These are phyloP conservation scores for Prunus persica DNA, from an alignment of 306 rosid species.

Conservation along the genomic window Prunus_persica_NCBIv2 NC_034011.1:19097001-19097500, in stretches of 20 bases:
- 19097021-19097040: neutral
- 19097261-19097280: neutral
- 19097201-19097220: neutral
- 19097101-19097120: neutral
- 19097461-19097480: neutral
- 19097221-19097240: slow-evolving; percentile 29
- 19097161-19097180: slow-evolving; percentile 63
- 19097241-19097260: slow-evolving; percentile 7
- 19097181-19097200: slow-evolving; percentile 15
- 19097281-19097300: no score
- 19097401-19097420: slow-evolving; percentile 20
- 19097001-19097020: neutral
- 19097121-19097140: neutral
- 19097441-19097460: slow-evolving; percentile 8
- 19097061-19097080: neutral
- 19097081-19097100: slow-evolving; percentile 25
- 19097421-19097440: slow-evolving; percentile 46
- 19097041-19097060: slow-evolving; percentile 7
- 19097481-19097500: neutral
- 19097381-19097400: slow-evolving; percentile 36
- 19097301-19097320: no score
- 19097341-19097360: slow-evolving; percentile 49
- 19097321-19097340: neutral
- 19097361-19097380: slow-evolving; percentile 62
- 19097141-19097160: slow-evolving; percentile 35